A percentile compares a stretch with the other conserved stretches of the same genome.
Evolutionary conservation across 2,329 filamentous ascomycete species (phyloP).

Genomic region (Fusarium denticulatum): DNA sequence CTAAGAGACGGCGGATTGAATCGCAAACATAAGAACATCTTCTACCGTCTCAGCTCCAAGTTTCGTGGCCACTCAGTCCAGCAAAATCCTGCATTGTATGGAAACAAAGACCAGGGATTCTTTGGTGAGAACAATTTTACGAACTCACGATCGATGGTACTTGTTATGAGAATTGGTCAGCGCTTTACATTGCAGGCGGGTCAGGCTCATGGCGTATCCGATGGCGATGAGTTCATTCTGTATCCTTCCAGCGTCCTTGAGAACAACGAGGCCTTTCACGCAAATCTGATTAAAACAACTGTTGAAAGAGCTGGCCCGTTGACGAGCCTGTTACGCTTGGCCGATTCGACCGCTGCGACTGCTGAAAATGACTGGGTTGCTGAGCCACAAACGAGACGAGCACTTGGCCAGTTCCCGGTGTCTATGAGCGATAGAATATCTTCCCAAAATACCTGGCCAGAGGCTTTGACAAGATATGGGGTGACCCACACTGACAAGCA

Average conservation of each 20-base stretch:
- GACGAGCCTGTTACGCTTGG: neutral
- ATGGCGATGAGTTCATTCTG: conserved; percentile 11
- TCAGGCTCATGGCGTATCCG: conserved; percentile 5
- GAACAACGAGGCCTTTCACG: neutral
- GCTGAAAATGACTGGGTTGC: neutral
- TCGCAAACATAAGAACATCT: conserved; percentile 1
- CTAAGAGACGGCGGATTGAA: neutral
- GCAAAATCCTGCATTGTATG: conserved; percentile 9
- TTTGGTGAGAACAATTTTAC: neutral
- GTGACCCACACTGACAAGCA: neutral
- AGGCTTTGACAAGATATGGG: neutral
- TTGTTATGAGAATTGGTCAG: neutral
- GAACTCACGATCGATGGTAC: neutral
- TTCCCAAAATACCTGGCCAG: fast-evolving
- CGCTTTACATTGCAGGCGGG: conserved; percentile 1
- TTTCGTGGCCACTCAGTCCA: neutral
- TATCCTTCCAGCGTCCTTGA: neutral
- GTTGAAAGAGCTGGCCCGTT: neutral
- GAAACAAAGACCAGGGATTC: conserved; percentile 26
- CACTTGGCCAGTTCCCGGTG: neutral
- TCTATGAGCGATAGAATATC: neutral
- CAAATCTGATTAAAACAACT: neutral
- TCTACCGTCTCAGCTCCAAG: neutral
- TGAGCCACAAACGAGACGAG: neutral
- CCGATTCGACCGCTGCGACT: fast-evolving